Percentiles rank a stretch among this genome's conserved stretches.
Evolutionary conservation across 345 rosid genomes (phyloP).

Genomic region (Citrus trifoliata): DNA sequence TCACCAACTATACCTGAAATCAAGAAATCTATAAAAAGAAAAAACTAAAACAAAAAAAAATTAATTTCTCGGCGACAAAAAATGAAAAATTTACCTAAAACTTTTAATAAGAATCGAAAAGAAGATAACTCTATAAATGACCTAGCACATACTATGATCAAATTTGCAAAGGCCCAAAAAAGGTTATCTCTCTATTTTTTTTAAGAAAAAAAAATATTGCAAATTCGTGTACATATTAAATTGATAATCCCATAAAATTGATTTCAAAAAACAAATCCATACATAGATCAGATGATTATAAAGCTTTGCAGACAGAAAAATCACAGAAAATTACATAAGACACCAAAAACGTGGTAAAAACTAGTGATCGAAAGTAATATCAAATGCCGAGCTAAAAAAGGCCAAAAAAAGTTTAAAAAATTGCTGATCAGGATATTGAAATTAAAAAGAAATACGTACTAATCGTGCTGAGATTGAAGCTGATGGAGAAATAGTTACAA

Average conservation of each 20-base stretch:
- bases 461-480: neutral
- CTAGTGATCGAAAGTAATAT: constrained; percentile 9
- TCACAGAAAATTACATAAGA: constrained; percentile 6
- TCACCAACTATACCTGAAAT: constrained; percentile 1
- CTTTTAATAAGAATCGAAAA: neutral
- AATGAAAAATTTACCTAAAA: neutral
- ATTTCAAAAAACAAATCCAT: neutral
- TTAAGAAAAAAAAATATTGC: too few relatives aligned
- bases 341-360: neutral
- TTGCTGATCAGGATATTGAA: constrained; percentile 6
- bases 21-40: neutral
- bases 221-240: constrained; percentile 2
- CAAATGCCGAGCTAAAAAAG: constrained; percentile 14
- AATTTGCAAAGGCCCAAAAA: neutral
- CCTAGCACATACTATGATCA: neutral
- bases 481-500: neutral
- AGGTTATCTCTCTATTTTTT: neutral
- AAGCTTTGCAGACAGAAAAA: neutral
- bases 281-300: constrained; percentile 13
- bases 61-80: neutral
- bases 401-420: neutral
- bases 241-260: neutral
- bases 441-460: neutral
- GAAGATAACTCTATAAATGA: neutral
- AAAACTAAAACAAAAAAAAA: neutral